Base-by-base conservation (phyloP, 2,329 filamentous ascomycete species). In the Penicillium sp. region DNA sequence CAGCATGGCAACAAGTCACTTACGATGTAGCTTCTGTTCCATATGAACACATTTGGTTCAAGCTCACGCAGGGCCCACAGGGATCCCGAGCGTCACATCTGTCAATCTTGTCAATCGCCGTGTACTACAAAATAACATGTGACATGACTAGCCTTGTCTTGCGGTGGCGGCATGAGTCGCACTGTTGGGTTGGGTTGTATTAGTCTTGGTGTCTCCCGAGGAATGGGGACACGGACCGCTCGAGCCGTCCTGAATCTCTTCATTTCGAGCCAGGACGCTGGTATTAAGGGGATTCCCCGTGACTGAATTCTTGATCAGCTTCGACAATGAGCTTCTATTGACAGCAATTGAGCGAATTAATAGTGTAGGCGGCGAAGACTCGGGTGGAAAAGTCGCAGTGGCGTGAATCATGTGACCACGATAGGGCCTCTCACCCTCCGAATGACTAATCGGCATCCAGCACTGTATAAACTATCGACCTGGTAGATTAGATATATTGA, bases 181-280 rank as follows among this genome's bases (percentile, higher is more conserved):
- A 57, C 55, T 57, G 19, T 25, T 25, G 19, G 9, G 9, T 37
- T 37, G 21, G 10, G 29, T 57, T 49, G 25, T 25, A 25, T 25
- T 25, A 53, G 55, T 53, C 31, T 27, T 12, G 23, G 19, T 15
- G 15, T 51, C 21, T 43, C 27, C 21, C 40, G 47, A 23, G 23
- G 31, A 48, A 17, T 21, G 19, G 17, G 21, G 29, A 49, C 23
- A 57, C 55, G 31, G 4, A 57, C 55, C 29, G 55, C 55, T 53
- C 55, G 55, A 35, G 55, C 55, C 27, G 55, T 43, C 35, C 55
- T 40, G 27, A 57, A 57, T 38, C 55, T 57, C 49, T 57, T 57
- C 55, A 57, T 57, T 27, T 43, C 42, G 27, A 13, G 40, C 21
- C 13, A 23, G 40, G 13, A 42, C 8, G 10, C 40, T 42, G 10